These are phyloP conservation scores for Scutellaria minor DNA, from an alignment of 257 asterid genomes.

Conservation along the genomic window DNA sequence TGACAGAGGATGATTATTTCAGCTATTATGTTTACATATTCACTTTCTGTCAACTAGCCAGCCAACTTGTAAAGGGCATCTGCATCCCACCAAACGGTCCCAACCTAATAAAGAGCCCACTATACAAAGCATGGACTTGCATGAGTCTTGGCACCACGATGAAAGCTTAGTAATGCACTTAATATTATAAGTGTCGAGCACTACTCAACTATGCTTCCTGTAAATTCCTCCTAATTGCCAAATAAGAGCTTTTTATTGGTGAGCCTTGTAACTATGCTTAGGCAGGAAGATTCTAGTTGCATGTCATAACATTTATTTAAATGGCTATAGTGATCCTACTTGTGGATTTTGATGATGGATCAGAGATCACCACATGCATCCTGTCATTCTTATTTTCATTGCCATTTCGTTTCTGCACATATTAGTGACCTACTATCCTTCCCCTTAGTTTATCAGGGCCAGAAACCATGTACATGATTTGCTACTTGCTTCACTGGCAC, in stretches of 20 bases:
- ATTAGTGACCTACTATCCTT: not conserved
- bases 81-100: not conserved
- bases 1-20: not conserved
- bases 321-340: not conserved
- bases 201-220: not conserved
- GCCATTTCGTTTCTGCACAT: not conserved
- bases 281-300: not conserved
- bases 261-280: slow-evolving; percentile 9
- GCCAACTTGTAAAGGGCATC: not conserved
- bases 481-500: slow-evolving; percentile 3
- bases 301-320: not conserved
- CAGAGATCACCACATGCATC: slow-evolving; percentile 8
- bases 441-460: not conserved
- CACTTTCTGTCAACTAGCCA: not conserved
- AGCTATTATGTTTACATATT: not conserved
- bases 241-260: not conserved
- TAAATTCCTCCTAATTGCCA: not conserved
- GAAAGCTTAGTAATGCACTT: slow-evolving; percentile 17
- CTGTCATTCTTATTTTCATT: not conserved
- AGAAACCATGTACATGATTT: not conserved
- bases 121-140: not conserved
- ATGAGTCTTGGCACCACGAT: not conserved
- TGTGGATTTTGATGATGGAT: not conserved
- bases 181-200: not conserved
- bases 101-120: not conserved